Base-by-base conservation (phyloP, 768 basidiomycete species). In the Macrocybe gigantea region DNA sequence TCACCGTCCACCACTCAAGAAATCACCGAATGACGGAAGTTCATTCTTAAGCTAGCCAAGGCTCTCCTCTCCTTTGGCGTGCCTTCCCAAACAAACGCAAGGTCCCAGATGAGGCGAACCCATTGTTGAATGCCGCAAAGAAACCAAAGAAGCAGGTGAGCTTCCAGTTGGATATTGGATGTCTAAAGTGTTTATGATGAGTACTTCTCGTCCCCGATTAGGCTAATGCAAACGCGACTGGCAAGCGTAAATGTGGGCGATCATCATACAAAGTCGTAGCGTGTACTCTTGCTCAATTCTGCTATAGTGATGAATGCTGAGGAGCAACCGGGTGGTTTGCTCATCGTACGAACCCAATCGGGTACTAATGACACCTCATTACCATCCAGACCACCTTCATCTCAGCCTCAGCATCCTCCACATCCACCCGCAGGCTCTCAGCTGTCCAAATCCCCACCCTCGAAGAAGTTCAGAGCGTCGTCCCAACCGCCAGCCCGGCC, bases 11-110 rank as follows among this genome's bases (percentile, higher is more conserved):
- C 22, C 22, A 22, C 22, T 22, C n/a, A 22, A 80, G 80, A 75
- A 45, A 60, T 75, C 6, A 62, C 68, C 31, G 69, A 66, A 40
- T 73, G 80, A 44, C 72, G 75, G 48, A 81, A 84, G 46, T 96
- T 96, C 68, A 74, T 96, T 43, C 70, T 94, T 56, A 85, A 84
- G 60, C 77, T 96, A 22, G 89, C 91, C 2, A 87, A 90, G 61
- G 88, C 89, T 8, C 75, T 97, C 49, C 79, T 97, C 61, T 76
- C 83, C n/a, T 94, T 89, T 62, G 93, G 93, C 13, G 88, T 92
- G 12, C 93, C 93, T 1, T 92, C 91, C 14, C 94, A 96, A 63
- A 70, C 47, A 83, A 83, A 69, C 78, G 82, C 57, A 84, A 82
- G 64, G 68, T 69, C 44, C 49, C 60, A 39, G 75, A 79, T 45